Conservation (phyloP, 2,329 filamentous ascomycete species). For the Venturia asperata region DNA sequence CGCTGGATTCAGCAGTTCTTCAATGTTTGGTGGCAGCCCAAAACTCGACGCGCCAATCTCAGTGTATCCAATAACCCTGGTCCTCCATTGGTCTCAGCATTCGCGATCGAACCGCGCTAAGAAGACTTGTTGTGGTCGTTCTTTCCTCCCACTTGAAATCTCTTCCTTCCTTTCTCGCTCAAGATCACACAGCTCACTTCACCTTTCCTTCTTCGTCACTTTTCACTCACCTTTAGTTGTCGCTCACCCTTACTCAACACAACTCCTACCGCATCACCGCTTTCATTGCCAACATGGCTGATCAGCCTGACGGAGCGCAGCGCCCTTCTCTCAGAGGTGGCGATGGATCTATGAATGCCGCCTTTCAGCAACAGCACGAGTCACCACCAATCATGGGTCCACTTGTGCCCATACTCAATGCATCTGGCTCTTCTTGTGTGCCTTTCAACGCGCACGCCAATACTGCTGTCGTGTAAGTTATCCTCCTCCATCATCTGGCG, state of each 20-base stretch:
- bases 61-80: background rate
- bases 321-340: slow-evolving; percentile 2
- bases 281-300: background rate
- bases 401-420: background rate
- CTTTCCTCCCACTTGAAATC: too few species aligned
- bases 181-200: background rate
- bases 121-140: background rate
- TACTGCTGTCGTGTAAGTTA: background rate
- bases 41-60: background rate
- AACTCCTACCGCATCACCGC: background rate
- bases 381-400: background rate
- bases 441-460: background rate
- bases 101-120: background rate
- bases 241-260: background rate
- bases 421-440: background rate
- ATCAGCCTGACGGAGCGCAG: background rate
- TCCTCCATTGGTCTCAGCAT: background rate
- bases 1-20: background rate
- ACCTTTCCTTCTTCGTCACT: background rate
- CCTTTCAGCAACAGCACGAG: background rate
- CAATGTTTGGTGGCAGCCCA: background rate
- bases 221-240: too few species aligned
- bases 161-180: background rate
- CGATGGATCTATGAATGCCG: background rate
- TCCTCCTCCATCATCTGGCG: background rate